phyloP scores from a whole-genome alignment of 305 asterid species.

The Fraxinus paxiana region DNA sequence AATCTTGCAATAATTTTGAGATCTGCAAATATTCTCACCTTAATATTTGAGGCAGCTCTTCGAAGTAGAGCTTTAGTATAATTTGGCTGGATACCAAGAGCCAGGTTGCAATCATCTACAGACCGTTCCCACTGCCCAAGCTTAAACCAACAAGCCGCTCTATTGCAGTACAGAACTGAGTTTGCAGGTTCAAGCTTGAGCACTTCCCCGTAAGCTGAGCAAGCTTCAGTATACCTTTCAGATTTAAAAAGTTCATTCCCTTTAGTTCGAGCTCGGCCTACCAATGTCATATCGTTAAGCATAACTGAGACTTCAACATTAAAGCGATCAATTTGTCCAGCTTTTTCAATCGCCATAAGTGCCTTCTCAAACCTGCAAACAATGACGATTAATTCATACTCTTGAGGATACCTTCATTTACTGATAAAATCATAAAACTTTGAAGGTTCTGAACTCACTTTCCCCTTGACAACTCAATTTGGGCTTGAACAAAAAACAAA shows the following conservation, averaged over 20 bases:
- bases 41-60: constrained; percentile 70
- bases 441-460: constrained; percentile 43
- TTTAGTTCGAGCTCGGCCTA: constrained; percentile 67
- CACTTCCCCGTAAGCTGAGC: constrained; percentile 83
- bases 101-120: constrained; percentile 76
- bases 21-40: constrained; percentile 37
- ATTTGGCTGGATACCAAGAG: constrained; percentile 65
- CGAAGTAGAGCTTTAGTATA: constrained; percentile 83
- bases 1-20: background rate
- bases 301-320: constrained; percentile 50
- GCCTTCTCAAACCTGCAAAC: constrained; percentile 72
- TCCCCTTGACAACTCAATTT: constrained; percentile 68
- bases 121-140: constrained; percentile 72
- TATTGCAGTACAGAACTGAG: constrained; percentile 78
- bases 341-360: constrained; percentile 52
- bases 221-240: constrained; percentile 89
- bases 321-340: constrained; percentile 53
- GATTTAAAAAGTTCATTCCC: constrained; percentile 82
- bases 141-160: constrained; percentile 96
- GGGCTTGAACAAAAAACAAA: constrained; percentile 49
- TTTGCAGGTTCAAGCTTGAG: constrained; percentile 65
- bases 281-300: constrained; percentile 52
- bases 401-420: background rate
- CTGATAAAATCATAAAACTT: background rate
- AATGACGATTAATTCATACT: constrained; percentile 13